These are phyloP conservation scores for Lithocarpus polystachyus DNA, from an alignment of 306 rosid genomes.

Conservation along the genomic window DNA sequence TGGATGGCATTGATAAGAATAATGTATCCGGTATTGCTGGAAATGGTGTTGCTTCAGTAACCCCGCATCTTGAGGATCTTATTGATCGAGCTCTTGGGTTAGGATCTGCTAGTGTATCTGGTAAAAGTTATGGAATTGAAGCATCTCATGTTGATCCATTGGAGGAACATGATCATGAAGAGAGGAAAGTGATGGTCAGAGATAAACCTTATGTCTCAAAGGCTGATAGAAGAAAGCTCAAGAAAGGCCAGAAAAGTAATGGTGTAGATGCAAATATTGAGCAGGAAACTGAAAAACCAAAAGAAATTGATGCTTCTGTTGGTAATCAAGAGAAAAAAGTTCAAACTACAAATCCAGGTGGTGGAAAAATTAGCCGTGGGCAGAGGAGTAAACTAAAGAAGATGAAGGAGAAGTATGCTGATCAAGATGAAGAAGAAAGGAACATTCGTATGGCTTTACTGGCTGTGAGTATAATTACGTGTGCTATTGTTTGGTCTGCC, in stretches of 20 bases:
- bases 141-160: slow-evolving; percentile 45
- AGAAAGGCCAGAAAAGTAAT: slow-evolving; percentile 60
- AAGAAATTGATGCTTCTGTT: slow-evolving; percentile 34
- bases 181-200: slow-evolving; percentile 50
- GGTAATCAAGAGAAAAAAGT: slow-evolving; percentile 47
- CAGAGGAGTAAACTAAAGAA: slow-evolving; percentile 85
- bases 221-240: slow-evolving; percentile 90
- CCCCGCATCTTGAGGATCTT: slow-evolving; percentile 86
- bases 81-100: slow-evolving; percentile 89
- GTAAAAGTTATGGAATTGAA: slow-evolving; percentile 48
- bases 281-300: slow-evolving; percentile 37
- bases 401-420: slow-evolving; percentile 93
- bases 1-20: slow-evolving; percentile 33
- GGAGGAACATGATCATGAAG: slow-evolving; percentile 44
- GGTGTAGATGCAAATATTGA: slow-evolving; percentile 44
- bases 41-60: slow-evolving; percentile 48
- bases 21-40: slow-evolving; percentile 35
- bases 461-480: slow-evolving; percentile 71
- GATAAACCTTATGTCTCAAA: slow-evolving; percentile 85
- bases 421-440: slow-evolving; percentile 98
- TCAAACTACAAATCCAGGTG: slow-evolving; percentile 45
- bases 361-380: slow-evolving; percentile 79
- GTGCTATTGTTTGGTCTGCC: not conserved
- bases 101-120: slow-evolving; percentile 63
- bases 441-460: slow-evolving; percentile 89